These are phyloP conservation scores for Trichophyton simii DNA, from an alignment of 2,329 filamentous ascomycete genomes.

Conservation along the genomic window DNA sequence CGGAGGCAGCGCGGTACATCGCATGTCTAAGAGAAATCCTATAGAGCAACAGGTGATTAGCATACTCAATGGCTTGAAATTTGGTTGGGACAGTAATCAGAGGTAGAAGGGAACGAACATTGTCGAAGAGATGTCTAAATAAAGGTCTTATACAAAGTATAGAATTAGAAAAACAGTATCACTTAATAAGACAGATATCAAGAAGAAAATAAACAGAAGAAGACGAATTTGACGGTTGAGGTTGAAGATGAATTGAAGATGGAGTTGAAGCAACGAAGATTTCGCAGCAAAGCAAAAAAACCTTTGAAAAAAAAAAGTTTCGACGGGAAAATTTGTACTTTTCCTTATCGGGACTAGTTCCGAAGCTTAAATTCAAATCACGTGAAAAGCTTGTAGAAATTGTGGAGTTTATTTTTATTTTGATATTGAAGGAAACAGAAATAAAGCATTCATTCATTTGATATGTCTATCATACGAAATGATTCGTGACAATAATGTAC, in stretches of 20 bases:
- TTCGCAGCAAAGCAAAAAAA: background rate
- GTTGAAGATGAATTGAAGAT: background rate
- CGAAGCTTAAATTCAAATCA: background rate
- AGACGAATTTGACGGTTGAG: background rate
- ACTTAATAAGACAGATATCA: background rate
- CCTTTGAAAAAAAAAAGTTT: background rate
- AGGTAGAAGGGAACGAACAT: background rate
- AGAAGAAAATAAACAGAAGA: background rate
- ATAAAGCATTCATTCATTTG: background rate
- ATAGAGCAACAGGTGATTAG: background rate
- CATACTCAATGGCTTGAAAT: background rate
- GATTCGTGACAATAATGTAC: background rate
- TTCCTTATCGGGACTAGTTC: background rate
- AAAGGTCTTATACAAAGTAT: background rate
- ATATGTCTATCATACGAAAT: background rate
- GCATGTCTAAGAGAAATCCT: conserved; percentile 13
- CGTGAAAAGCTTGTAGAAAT: background rate
- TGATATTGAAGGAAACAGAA: background rate
- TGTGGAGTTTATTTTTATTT: background rate
- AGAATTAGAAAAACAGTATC: background rate
- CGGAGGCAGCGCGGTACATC: conserved; percentile 10
- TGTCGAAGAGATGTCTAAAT: conserved; percentile 1
- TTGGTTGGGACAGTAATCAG: background rate
- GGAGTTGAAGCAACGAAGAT: background rate
- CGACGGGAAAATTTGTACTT: background rate